Conservation (phyloP, 2,329 filamentous ascomycete genomes). For the Apiospora aurea region DNA sequence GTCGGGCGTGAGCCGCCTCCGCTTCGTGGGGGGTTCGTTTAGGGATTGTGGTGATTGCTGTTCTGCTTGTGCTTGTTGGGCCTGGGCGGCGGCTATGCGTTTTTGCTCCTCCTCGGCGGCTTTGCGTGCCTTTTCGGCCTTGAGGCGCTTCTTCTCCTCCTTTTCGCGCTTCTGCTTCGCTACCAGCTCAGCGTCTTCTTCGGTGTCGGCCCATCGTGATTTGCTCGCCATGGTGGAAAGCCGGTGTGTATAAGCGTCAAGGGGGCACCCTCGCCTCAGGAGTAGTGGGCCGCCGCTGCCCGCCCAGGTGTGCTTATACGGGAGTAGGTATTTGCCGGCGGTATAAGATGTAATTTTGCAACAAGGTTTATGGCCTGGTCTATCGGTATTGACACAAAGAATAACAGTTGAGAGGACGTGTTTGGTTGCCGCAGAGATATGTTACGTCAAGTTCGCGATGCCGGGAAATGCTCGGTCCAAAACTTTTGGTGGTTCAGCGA, state of each 20-base stretch:
- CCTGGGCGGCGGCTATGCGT: slow-evolving; percentile 23
- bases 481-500: slow-evolving; percentile 11
- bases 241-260: background rate
- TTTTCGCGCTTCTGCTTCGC: slow-evolving; percentile 80
- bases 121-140: slow-evolving; percentile 80
- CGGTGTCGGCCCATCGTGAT: slow-evolving; percentile 88
- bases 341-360: background rate
- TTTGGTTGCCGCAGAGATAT: slow-evolving; percentile 6
- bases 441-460: slow-evolving; percentile 17
- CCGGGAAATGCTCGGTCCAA: slow-evolving; percentile 13
- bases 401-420: background rate
- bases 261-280: background rate
- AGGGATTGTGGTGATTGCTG: slow-evolving; percentile 38
- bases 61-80: slow-evolving; percentile 44
- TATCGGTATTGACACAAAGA: background rate
- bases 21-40: slow-evolving; percentile 63
- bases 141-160: slow-evolving; percentile 85
- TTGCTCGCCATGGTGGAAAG: slow-evolving; percentile 57
- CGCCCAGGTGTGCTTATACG: background rate
- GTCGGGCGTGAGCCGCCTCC: slow-evolving; percentile 63
- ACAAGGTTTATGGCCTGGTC: background rate
- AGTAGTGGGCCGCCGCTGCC: background rate
- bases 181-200: slow-evolving; percentile 79
- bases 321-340: background rate
- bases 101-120: slow-evolving; percentile 59